Evolutionary conservation across 2,329 filamentous ascomycete genomes (phyloP).

Genomic region (Colletotrichum tropicicola): DNA sequence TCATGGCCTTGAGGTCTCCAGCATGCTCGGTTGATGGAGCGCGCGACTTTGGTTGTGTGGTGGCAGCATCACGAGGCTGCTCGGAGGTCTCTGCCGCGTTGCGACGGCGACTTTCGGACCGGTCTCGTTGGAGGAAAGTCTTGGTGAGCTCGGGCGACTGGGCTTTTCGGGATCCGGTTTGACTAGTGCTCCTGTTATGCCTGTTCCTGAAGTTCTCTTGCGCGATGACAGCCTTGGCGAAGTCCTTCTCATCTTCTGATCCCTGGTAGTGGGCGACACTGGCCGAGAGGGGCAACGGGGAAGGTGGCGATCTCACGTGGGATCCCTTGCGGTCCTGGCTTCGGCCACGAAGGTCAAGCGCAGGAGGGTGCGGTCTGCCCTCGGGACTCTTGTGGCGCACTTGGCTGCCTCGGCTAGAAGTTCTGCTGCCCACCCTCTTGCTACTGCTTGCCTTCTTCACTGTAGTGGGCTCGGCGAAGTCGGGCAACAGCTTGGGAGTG

Average conservation of each 20-base stretch:
- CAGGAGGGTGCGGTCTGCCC: conserved; percentile 46
- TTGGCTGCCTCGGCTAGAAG: conserved; percentile 56
- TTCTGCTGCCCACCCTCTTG: conserved; percentile 51
- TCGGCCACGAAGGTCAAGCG: conserved; percentile 67
- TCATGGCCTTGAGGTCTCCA: conserved; percentile 64
- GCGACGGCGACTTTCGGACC: conserved; percentile 49
- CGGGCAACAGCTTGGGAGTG: conserved; percentile 47
- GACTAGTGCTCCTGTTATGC: conserved; percentile 61
- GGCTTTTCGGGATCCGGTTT: conserved; percentile 42
- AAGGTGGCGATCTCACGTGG: conserved; percentile 77
- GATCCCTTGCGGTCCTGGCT: conserved; percentile 68
- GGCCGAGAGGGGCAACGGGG: conserved; percentile 79
- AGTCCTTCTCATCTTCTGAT: conserved; percentile 74
- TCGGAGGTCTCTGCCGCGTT: conserved; percentile 42
- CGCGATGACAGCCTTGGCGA: conserved; percentile 59
- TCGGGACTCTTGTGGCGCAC: conserved; percentile 57
- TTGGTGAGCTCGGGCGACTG: conserved; percentile 45
- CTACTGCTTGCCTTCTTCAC: conserved; percentile 52
- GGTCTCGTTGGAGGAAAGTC: conserved; percentile 43
- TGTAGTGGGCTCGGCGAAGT: conserved; percentile 50
- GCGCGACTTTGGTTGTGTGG: conserved; percentile 40
- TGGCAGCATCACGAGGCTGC: conserved; percentile 35
- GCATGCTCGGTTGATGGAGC: conserved; percentile 55
- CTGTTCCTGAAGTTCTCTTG: conserved; percentile 65
- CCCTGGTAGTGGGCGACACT: conserved; percentile 60